Conservation (phyloP, 2,329 filamentous ascomycete species). For the Aureobasidium vineae region DNA sequence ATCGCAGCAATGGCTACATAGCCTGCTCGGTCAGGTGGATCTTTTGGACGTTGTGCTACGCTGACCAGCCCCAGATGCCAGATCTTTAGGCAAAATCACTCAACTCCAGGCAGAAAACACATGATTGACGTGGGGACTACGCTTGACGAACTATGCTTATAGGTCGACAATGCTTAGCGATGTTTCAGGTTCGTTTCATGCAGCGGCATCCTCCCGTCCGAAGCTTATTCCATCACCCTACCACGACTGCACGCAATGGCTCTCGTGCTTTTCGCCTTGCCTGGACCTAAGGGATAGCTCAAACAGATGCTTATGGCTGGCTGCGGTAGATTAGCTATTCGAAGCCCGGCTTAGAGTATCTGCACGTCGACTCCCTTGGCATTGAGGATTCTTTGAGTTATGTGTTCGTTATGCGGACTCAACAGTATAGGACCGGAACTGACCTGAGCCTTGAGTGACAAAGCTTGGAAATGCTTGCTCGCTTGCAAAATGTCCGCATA, state of each 20-base stretch:
- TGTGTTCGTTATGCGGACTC: too few species aligned
- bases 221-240: slow-evolving; percentile 20
- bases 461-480: not conserved
- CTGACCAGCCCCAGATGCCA: not conserved
- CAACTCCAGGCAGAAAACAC: not conserved
- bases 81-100: slow-evolving; percentile 16
- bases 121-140: not conserved
- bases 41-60: not conserved
- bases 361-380: not conserved
- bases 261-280: not conserved
- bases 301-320: not conserved
- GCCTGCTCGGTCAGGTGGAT: not conserved
- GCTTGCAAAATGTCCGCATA: too few species aligned
- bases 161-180: slow-evolving; percentile 4
- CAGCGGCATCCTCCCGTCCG: slow-evolving; percentile 7
- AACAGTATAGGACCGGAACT: not conserved
- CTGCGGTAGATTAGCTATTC: not conserved
- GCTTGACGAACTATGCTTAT: not conserved
- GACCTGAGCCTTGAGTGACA: not conserved
- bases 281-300: not conserved
- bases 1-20: not conserved
- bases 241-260: not conserved
- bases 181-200: slow-evolving; percentile 16
- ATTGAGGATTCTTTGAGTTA: too few species aligned
- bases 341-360: not conserved